phyloP scores from a whole-genome alignment of 2,329 filamentous ascomycete species.

The Cephalotrichum gorgonifer region DNA sequence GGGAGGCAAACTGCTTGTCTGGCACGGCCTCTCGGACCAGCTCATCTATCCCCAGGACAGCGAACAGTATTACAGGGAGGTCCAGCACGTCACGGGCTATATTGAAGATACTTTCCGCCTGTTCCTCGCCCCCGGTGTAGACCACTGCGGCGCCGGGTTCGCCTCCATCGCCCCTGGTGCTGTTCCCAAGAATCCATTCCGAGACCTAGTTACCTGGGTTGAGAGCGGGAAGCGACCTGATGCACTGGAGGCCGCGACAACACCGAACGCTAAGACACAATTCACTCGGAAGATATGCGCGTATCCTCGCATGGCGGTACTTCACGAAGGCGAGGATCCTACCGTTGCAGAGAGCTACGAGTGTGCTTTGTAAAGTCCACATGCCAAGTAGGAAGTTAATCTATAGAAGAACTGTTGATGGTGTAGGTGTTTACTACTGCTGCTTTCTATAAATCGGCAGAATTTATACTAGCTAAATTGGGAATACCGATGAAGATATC shows the following conservation, averaged over 20 bases:
- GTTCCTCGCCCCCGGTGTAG: slow-evolving; percentile 39
- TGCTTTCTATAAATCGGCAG: no score
- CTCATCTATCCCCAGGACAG: slow-evolving; percentile 21
- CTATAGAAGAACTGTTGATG: no score
- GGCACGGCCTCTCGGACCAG: slow-evolving; percentile 28
- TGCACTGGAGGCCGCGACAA: neutral
- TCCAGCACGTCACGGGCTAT: slow-evolving; percentile 8
- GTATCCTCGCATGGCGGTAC: neutral
- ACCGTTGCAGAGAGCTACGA: neutral
- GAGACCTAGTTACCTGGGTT: slow-evolving; percentile 25
- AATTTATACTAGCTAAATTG: no score
- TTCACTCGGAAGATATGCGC: neutral
- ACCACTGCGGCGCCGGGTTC: slow-evolving; percentile 28
- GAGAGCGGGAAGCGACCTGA: slow-evolving; percentile 15
- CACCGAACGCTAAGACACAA: neutral
- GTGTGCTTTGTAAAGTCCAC: neutral
- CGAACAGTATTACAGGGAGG: slow-evolving; percentile 20
- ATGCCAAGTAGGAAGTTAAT: no score
- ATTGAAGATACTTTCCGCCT: slow-evolving; percentile 38
- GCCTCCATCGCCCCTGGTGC: slow-evolving; percentile 4
- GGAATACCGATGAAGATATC: no score
- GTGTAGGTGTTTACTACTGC: no score
- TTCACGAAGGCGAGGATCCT: neutral
- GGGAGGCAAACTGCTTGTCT: slow-evolving; percentile 29
- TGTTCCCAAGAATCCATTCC: slow-evolving; percentile 22